Base-by-base conservation (phyloP, 306 rosid genomes). In the Carpinus viminea region DNA sequence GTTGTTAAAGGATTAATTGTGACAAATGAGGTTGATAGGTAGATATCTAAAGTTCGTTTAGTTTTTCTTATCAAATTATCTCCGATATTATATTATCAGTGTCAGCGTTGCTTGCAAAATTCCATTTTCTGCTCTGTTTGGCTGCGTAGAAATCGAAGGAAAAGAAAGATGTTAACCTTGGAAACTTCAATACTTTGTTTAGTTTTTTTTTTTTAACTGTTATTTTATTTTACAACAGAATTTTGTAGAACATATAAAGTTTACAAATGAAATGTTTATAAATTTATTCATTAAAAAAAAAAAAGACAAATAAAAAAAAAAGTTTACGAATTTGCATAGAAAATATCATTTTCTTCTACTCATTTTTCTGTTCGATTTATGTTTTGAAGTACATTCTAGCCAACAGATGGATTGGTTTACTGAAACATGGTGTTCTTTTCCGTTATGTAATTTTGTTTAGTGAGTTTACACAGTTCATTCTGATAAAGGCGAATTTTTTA, bases 381-480 rank as follows among this genome's bases (percentile, higher is more conserved):
- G 8, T n/a, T 18, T 8, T 20, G 12, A 52, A 52, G 45, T 41
- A 41, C 57, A 16, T 52, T 36, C 10, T 41, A 18, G 51, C 0
- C 3, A 66, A 41, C 24, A 68, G 21, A 38, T 41, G 8, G 51
- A 17, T 68, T 46, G 15, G 45, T 36, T 36, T 36, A 11, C 13
- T 24, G 65, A 64, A 64, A 64, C 70, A 34, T 64, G 72, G 31
- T 38, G 41, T 41, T 68, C 72, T 68, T 68, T 8, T n/a, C 16
- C 4, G 17, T 38, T 2, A 68, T 66, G 28, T 66, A 38, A 66
- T 66, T 18, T 34, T 38, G 50, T 43, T 17, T 38, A 41, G 7
- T 13, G 45, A 62, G 31, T 41, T 68, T 41, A 17, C 28, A 4
- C 16, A 1, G 41, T 41, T n/a, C 4, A 4, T 4, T 68, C 47